phyloP scores from a whole-genome alignment of 2,329 filamentous ascomycete genomes.

The Cladosporium sp. region DNA sequence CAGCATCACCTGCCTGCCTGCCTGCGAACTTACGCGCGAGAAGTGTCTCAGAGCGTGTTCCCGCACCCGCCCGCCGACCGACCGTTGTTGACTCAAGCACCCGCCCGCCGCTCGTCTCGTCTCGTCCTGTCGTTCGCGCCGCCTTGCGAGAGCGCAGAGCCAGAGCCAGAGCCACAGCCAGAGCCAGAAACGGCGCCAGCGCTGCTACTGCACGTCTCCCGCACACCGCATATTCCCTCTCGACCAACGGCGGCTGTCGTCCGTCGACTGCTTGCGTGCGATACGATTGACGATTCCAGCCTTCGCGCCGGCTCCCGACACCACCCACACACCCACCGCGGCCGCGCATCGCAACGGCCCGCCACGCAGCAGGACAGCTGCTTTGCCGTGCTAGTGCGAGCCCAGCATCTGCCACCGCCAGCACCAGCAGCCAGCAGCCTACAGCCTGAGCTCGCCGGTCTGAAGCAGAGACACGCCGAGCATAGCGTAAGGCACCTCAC shows the following conservation, averaged over 20 bases:
- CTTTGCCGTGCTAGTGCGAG: background rate
- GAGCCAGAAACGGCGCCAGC: constrained; percentile 1
- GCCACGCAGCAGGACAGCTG: constrained; percentile 5
- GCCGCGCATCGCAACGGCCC: constrained; percentile 10
- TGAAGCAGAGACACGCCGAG: background rate
- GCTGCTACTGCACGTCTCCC: constrained; percentile 3
- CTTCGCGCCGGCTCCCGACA: constrained; percentile 1
- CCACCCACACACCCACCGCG: background rate
- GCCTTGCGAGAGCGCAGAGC: background rate
- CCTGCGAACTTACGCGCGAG: no score
- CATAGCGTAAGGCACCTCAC: background rate
- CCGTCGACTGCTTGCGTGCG: background rate
- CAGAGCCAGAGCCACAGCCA: background rate
- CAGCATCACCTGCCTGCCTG: no score
- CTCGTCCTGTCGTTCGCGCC: background rate
- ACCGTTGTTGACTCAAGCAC: constrained; percentile 6
- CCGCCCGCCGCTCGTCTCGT: background rate
- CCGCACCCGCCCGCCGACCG: no score
- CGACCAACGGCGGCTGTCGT: background rate
- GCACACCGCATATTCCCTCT: constrained; percentile 5
- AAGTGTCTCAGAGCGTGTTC: no score
- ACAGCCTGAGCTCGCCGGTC: no score
- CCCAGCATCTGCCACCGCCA: background rate
- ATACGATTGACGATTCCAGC: background rate
- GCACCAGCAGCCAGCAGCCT: background rate